Base-by-base conservation (phyloP, 2,329 filamentous ascomycete genomes). In the Beauveria scarabaeidicola region DNA sequence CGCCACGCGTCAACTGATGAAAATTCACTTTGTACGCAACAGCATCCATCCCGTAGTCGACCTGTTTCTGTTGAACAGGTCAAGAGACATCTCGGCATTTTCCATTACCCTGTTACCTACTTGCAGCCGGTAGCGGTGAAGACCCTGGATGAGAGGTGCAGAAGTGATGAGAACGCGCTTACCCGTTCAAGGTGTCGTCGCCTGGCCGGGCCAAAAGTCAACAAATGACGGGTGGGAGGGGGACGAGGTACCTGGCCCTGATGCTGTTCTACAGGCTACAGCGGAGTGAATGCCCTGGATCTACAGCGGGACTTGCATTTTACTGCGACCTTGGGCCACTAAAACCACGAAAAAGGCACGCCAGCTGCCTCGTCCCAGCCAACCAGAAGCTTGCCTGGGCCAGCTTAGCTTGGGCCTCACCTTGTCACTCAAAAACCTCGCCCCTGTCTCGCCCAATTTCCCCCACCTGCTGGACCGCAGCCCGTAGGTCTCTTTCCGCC, bases 391-490 rank as follows among this genome's bases (percentile, higher is more conserved):
- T 21, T 9, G 5, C 51, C 51, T 15, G 32, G 4, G 36, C 19
- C 9, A 56, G 53, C 53, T 47, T 48, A 56, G 53, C 40, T 59
- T 44, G 48, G 56, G 53, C 36, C 44, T 36, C 38, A 41, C 13
- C 44, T 43, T 36, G 32, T 36, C 52, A 38, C 38, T 50, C 17
- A 25, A 40, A 23, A 29, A n/a, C 29, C 32, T 15, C 41, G 17
- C 32, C 71, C 72, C 67, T 69, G 70, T 69, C 67, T 68, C 66
- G 69, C 75, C 74, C 75, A 75, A 74, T 76, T 73, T 74, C 75
- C 74, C 75, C 76, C 75, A 76, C 75, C 75, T 75, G 47, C 19
- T 51, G 27, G 27, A 10, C 52, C 40, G 32, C 43, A 19, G 15
- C 36, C 25, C 21, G 51, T 54, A 19, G 52, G 25, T 44, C 52